Conservation (phyloP, 2,329 filamentous ascomycete genomes). For the Ambrosiella cleistominuta region DNA sequence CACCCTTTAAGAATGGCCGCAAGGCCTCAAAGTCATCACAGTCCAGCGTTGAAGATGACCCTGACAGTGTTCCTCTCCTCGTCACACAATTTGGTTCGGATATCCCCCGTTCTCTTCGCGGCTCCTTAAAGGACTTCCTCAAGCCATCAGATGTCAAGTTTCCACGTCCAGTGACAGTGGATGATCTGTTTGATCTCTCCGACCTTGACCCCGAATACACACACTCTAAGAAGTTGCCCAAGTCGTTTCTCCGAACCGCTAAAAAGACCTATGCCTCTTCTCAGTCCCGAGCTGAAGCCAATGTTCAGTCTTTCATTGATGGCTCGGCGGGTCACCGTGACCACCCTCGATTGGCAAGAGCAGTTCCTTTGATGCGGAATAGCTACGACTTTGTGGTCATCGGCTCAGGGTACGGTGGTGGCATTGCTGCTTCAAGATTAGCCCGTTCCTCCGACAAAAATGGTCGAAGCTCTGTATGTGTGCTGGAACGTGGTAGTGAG, state of each 20-base stretch:
- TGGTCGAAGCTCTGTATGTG: constrained; percentile 35
- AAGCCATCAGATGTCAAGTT: background rate
- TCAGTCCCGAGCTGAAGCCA: constrained; percentile 11
- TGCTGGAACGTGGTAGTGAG: constrained; percentile 48
- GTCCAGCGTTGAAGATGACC: background rate
- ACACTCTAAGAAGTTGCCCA: background rate
- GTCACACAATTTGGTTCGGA: background rate
- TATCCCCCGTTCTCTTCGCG: background rate
- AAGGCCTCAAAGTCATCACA: background rate
- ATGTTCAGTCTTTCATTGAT: constrained; percentile 10
- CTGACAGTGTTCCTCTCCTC: constrained; percentile 9
- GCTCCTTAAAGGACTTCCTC: background rate
- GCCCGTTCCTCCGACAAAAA: constrained; percentile 26
- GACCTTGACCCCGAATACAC: constrained; percentile 6
- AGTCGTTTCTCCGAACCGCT: constrained; percentile 6
- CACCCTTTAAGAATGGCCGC: constrained; percentile 12
- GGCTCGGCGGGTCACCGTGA: constrained; percentile 6
- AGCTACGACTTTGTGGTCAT: constrained; percentile 50
- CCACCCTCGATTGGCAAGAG: constrained; percentile 30
- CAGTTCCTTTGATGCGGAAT: constrained; percentile 37
- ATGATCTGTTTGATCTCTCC: constrained; percentile 7
- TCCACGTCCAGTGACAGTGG: background rate
- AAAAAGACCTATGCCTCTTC: constrained; percentile 9
- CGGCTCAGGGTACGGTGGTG: constrained; percentile 52
- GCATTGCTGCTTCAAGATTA: constrained; percentile 47